Evolutionary conservation across 805 yeast species (phyloP).

Genomic region (Lipomyces mesembrius): DNA sequence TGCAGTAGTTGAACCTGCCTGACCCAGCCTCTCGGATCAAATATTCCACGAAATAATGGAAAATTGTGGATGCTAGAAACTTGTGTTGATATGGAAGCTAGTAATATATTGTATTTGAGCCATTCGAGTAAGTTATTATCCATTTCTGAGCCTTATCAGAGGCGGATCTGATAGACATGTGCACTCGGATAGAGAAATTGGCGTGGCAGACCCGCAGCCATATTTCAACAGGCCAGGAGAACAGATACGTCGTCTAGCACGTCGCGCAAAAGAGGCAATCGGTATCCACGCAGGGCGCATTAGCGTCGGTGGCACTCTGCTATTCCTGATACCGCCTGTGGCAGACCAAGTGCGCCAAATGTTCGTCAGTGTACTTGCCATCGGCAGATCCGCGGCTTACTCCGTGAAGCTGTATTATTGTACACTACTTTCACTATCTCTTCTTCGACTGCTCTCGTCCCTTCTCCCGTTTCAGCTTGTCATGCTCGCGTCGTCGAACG

Average conservation of each 20-base stretch:
- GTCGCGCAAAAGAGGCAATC: background rate
- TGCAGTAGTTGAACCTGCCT: background rate
- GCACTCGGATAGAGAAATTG: background rate
- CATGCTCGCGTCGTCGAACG: background rate
- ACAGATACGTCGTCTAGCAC: background rate
- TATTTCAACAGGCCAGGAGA: background rate
- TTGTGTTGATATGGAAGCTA: background rate
- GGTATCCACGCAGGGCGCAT: background rate
- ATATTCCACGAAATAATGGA: background rate
- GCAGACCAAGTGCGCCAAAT: background rate
- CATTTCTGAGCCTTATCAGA: background rate
- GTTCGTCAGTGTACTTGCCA: background rate
- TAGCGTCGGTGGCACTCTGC: background rate
- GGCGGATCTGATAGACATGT: background rate
- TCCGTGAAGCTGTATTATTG: background rate
- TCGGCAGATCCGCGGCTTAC: background rate
- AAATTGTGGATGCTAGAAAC: background rate
- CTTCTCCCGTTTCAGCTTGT: background rate
- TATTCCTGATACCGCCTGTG: background rate
- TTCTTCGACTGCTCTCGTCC: background rate
- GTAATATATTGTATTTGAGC: background rate
- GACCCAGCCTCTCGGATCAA: background rate
- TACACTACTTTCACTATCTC: background rate
- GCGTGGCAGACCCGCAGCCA: background rate
- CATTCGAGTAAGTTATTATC: background rate